These are phyloP conservation scores for Kernera saxatilis DNA, from an alignment of 345 rosid species.

Conservation along the genomic window DNA sequence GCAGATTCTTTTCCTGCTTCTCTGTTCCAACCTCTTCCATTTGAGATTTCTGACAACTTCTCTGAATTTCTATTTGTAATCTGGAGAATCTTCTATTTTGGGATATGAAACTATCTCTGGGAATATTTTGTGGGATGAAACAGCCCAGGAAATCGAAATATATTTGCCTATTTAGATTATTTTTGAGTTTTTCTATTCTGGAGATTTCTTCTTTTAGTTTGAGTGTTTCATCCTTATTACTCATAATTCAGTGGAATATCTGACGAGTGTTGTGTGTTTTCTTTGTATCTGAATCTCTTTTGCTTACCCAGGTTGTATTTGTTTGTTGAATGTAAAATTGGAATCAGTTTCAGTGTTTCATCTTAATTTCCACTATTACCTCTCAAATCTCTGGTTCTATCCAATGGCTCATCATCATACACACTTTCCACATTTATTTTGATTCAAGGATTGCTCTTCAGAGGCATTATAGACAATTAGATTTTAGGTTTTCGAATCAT, in stretches of 20 bases:
- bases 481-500: not conserved
- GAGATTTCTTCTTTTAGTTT: not conserved
- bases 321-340: not conserved
- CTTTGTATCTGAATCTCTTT: not conserved
- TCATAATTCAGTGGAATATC: not conserved
- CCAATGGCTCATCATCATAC: not conserved
- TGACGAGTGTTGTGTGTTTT: not conserved
- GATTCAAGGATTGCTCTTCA: not conserved
- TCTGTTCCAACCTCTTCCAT: not conserved
- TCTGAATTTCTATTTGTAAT: not conserved
- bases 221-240: not conserved
- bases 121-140: not conserved
- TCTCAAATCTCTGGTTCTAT: not conserved
- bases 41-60: not conserved
- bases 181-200: not conserved
- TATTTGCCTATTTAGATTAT: not conserved
- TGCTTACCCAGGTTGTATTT: not conserved
- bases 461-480: not conserved
- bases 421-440: not conserved
- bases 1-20: not conserved
- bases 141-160: not conserved
- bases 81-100: not conserved
- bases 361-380: not conserved
- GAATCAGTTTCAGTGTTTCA: not conserved
- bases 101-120: not conserved